Conservation (phyloP, 2,329 filamentous ascomycete genomes). For the Botrytis medusae region DNA sequence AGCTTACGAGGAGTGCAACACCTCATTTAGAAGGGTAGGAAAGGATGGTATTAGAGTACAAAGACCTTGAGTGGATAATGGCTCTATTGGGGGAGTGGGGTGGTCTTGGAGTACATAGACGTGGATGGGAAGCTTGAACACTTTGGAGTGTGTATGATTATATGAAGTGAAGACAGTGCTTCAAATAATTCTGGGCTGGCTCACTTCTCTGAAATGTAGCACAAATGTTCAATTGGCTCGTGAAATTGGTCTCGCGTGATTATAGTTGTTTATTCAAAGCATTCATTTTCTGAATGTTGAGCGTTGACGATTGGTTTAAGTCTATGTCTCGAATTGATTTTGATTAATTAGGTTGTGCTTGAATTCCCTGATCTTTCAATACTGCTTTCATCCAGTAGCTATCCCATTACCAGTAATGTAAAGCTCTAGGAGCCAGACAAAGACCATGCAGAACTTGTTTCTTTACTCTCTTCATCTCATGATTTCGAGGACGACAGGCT, state of each 20-base stretch:
- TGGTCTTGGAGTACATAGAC: constrained; percentile 10
- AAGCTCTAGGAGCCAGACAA: not conserved
- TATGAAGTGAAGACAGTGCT: constrained; percentile 24
- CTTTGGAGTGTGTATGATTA: constrained; percentile 32
- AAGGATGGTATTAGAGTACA: constrained; percentile 37
- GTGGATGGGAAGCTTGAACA: constrained; percentile 16
- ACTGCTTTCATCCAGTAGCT: not conserved
- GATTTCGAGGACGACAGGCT: not conserved
- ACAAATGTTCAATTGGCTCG: not conserved
- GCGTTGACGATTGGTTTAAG: not conserved
- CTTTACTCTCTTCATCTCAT: not conserved
- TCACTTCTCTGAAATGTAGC: not conserved
- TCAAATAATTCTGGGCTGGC: not conserved
- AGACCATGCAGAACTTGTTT: not conserved
- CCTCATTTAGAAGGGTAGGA: constrained; percentile 38
- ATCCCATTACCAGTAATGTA: not conserved
- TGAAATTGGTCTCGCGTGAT: not conserved
- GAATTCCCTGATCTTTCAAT: not conserved
- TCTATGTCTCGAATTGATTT: not conserved
- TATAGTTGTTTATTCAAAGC: not conserved
- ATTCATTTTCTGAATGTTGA: not conserved
- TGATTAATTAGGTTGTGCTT: not conserved
- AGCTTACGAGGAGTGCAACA: constrained; percentile 97
- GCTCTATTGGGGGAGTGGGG: constrained; percentile 24
- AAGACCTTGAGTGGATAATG: constrained; percentile 32